Evolutionary conservation across 176 grass and related monocot genomes (phyloP), one percentile per base, ranked within the genome.

Genomic region (Melocanna baccifera): DNA sequence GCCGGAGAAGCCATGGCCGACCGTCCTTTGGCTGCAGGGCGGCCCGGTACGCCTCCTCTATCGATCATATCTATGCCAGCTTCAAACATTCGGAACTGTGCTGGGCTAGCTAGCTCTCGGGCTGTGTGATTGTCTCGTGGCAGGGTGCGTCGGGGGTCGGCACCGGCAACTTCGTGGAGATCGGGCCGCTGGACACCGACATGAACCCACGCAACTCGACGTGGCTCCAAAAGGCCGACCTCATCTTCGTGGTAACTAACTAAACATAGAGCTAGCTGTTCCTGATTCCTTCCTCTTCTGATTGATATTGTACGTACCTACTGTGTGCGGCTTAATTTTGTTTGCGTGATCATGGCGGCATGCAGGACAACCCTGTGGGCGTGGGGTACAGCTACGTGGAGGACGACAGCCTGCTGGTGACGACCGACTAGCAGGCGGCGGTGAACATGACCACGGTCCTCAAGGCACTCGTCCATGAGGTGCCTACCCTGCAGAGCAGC

Each of bases 361-460:
- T 50, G 63, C 65, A 98, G 96, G 93, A 98, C 88, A 98, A 98
- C 87, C 96, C 93, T 1, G 96, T 95, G 1, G 96, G 93, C 5
- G 91, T 87, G 30, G 93, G 93, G 4, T 98, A 90, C 79, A 95
- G 96, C 79, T 98, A 85, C 86, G 93, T 95, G 12, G 91, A 43
- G 37, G 55, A 43, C 37, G 13, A n/a, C 0, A 87, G 68, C 69
- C 46, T 89, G 14, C 80, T 97, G 7, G 92, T 92, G 47, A 97
- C 76, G 9, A 94, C 79, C 12, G 94, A 97, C 71, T 62, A 79
- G 77, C 82, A 89, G 41, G 90, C 89, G 19, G 90, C 90, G 7
- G 58, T 23, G 16, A 92, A 97, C 69, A 59, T 88, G 40, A 91
- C 78, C 1, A 59, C 81, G 55, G 81, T 94, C 55, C 69, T 94